Conservation (phyloP, 768 basidiomycete genomes). For the Tephrocybe sp. region DNA sequence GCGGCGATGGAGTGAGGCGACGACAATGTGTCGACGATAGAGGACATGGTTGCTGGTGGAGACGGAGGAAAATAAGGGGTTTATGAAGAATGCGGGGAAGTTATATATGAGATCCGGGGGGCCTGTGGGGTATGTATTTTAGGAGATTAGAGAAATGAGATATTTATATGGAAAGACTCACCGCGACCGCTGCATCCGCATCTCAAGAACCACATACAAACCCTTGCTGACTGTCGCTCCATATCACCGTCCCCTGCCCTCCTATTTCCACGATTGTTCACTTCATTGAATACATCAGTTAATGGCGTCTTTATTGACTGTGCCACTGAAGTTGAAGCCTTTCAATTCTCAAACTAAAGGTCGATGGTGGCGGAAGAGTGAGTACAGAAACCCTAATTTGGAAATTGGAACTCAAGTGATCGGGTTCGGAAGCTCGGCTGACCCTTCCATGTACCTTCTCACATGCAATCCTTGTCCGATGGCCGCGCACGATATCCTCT, state of each 20-base stretch:
- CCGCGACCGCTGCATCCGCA: conserved; percentile 8
- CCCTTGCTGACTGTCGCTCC: not conserved
- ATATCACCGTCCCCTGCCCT: not conserved
- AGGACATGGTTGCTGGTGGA: not conserved
- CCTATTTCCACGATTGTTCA: too few relatives aligned
- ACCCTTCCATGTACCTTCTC: not conserved
- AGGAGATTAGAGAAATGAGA: not conserved
- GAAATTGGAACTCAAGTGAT: not conserved
- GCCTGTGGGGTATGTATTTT: not conserved
- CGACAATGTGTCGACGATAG: not conserved
- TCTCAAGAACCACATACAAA: not conserved
- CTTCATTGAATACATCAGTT: not conserved
- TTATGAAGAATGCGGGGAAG: not conserved
- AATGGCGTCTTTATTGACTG: not conserved
- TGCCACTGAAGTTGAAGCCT: not conserved
- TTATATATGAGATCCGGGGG: not conserved
- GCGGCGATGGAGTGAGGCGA: conserved; percentile 27
- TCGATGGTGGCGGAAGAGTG: not conserved
- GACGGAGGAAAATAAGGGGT: not conserved
- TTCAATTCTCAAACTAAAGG: not conserved
- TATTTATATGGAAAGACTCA: not conserved
- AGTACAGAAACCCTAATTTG: not conserved
- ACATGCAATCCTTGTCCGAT: conserved; percentile 8
- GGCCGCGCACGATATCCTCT: not conserved
- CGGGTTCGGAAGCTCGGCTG: not conserved